Evolutionary conservation across 345 rosid species (phyloP).

Genomic region (Ricinus communis): DNA sequence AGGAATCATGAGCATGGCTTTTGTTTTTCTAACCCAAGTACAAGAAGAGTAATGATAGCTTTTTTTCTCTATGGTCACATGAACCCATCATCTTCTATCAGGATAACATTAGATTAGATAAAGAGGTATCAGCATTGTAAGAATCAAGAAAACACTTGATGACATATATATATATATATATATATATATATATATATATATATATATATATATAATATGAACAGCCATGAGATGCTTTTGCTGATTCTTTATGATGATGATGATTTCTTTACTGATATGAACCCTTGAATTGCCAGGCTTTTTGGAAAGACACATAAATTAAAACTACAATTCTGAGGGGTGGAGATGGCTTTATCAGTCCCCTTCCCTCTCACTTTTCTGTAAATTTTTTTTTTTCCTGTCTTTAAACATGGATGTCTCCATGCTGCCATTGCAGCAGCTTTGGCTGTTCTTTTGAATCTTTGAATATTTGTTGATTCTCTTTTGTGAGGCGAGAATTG

Average conservation of each 20-base stretch:
- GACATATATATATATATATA: too few species aligned
- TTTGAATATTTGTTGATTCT: too few species aligned
- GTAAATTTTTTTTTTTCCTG: too few species aligned
- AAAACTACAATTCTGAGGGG: too few species aligned
- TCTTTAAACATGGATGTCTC: too few species aligned
- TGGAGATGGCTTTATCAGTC: too few species aligned
- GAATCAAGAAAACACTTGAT: background rate
- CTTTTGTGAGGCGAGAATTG: too few species aligned
- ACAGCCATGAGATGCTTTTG: background rate
- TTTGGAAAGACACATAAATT: background rate
- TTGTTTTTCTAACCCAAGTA: constrained; percentile 1
- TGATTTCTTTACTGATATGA: background rate
- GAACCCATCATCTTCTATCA: background rate
- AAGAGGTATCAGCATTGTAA: background rate
- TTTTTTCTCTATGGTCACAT: background rate
- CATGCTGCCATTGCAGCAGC: too few species aligned
- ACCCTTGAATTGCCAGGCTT: background rate
- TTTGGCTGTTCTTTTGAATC: too few species aligned
- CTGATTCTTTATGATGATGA: background rate
- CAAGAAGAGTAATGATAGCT: constrained; percentile 4
- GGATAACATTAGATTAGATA: background rate
- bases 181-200: too few species aligned
- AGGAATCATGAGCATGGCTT: constrained; percentile 11
- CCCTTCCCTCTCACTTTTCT: too few species aligned
- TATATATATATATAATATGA: too few species aligned